Conservation (phyloP, 371 early-diverging fungal species). For the Mortierella sp. region DNA sequence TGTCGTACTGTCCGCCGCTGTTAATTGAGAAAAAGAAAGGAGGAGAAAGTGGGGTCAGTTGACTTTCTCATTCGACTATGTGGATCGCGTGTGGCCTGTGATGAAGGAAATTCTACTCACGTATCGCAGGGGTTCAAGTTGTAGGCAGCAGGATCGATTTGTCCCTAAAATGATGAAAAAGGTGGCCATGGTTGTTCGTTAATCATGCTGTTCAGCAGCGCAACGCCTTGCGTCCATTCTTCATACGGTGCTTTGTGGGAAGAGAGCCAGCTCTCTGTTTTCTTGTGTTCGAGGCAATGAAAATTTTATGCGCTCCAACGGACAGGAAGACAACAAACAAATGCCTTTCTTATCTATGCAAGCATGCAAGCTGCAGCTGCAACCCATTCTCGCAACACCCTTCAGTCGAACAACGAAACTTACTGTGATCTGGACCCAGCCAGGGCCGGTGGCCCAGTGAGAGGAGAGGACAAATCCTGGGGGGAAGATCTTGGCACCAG, state of each 20-base stretch:
- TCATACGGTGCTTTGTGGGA: not conserved
- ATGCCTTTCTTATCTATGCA: not conserved
- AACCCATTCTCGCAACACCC: no score
- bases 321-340: not conserved
- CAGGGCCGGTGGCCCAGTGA: constrained; percentile 60
- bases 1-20: constrained; percentile 24
- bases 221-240: not conserved
- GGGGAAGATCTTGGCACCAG: constrained; percentile 66
- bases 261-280: not conserved
- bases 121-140: constrained; percentile 60
- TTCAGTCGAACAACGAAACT: not conserved
- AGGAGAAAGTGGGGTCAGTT: not conserved
- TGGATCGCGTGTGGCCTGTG: not conserved
- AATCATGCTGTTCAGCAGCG: not conserved
- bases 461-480: constrained; percentile 66
- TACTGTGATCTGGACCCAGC: constrained; percentile 67
- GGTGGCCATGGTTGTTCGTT: not conserved
- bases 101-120: constrained; percentile 30
- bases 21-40: not conserved
- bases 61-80: no score
- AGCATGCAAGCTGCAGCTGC: not conserved
- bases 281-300: not conserved
- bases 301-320: not conserved
- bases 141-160: constrained; percentile 66
- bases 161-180: constrained; percentile 47